A percentile compares a stretch with the other conserved stretches of the same genome.
These are phyloP conservation scores for Chaetothyriales sp. DNA, from an alignment of 2,329 filamentous ascomycete genomes.

Conservation along the genomic window DNA sequence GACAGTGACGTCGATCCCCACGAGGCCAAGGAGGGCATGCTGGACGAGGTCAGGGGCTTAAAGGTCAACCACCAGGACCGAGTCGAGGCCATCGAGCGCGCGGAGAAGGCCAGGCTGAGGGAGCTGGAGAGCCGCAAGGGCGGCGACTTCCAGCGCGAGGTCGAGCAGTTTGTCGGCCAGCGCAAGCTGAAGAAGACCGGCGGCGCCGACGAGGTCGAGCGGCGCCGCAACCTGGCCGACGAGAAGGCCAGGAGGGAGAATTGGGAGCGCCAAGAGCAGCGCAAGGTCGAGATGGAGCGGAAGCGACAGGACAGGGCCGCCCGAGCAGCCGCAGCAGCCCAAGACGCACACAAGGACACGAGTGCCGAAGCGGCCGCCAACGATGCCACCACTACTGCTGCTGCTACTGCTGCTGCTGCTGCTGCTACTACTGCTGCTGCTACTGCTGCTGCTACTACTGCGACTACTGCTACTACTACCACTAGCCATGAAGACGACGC, in stretches of 20 bases:
- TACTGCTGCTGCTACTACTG: too few relatives aligned
- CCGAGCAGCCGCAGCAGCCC: constrained; percentile 7
- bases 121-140: constrained; percentile 64
- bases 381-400: too few relatives aligned
- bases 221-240: constrained; percentile 70
- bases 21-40: constrained; percentile 76
- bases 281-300: constrained; percentile 37
- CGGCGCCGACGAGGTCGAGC: constrained; percentile 85
- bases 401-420: too few relatives aligned
- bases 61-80: constrained; percentile 89
- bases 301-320: constrained; percentile 16
- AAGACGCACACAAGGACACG: not conserved
- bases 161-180: constrained; percentile 72
- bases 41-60: constrained; percentile 84
- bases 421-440: too few relatives aligned
- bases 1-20: constrained; percentile 51
- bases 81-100: constrained; percentile 91
- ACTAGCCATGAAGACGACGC: constrained; percentile 10
- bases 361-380: constrained; percentile 1
- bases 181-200: constrained; percentile 92
- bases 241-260: constrained; percentile 72
- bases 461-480: constrained; percentile 4
- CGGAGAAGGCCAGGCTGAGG: constrained; percentile 78
- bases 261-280: constrained; percentile 39
- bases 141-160: constrained; percentile 73